Conservation (phyloP, 345 rosid species). For the Kandelia obovata region DNA sequence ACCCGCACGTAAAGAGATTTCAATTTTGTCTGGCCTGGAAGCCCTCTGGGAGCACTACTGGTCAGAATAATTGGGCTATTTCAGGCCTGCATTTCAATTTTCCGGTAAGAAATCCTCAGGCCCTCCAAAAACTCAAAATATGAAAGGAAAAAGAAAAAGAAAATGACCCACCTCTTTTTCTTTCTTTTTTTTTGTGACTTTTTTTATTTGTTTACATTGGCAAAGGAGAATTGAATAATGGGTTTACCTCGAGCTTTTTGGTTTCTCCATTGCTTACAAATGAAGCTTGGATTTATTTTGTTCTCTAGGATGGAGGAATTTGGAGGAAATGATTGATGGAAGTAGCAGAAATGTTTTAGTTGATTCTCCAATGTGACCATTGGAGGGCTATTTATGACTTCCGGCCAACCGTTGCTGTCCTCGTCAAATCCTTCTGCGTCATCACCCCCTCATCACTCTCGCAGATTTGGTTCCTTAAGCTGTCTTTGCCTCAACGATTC, state of each 20-base stretch:
- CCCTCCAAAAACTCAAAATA: too few relatives aligned
- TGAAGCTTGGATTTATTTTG: neutral
- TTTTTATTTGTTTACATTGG: too few relatives aligned
- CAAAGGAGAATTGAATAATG: neutral
- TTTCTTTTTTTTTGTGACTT: too few relatives aligned
- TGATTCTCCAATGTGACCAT: conserved; percentile 40
- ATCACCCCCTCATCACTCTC: conserved; percentile 11
- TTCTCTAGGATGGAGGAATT: neutral
- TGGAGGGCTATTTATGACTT: conserved; percentile 56
- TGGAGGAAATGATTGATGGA: neutral
- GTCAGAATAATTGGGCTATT: too few relatives aligned
- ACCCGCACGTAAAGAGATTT: neutral
- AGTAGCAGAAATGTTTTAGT: conserved; percentile 5
- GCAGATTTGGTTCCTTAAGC: conserved; percentile 25
- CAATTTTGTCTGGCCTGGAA: too few relatives aligned
- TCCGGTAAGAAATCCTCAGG: too few relatives aligned
- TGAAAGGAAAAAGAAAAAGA: too few relatives aligned
- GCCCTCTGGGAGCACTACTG: too few relatives aligned
- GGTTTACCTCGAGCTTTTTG: neutral
- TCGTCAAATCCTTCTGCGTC: conserved; percentile 30
- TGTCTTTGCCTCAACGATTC: conserved; percentile 31
- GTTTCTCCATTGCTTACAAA: neutral
- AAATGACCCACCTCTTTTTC: too few relatives aligned
- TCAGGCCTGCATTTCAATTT: too few relatives aligned
- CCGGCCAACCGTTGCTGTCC: conserved; percentile 44